phyloP scores from a whole-genome alignment of 306 rosid species.

The Heteromeles arbutifolia region DNA sequence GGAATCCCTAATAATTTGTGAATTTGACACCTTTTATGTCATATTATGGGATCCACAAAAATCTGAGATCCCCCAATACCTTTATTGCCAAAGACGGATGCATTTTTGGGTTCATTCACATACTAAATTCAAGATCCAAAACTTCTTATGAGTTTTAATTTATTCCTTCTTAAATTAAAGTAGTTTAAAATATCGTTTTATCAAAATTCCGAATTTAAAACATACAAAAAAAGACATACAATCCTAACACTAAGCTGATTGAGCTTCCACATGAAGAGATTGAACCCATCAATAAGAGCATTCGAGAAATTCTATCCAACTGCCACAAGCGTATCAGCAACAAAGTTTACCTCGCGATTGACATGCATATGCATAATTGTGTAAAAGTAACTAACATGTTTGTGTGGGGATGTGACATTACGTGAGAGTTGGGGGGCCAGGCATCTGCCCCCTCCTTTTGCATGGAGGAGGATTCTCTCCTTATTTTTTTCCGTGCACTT shows the following conservation, averaged over 20 bases:
- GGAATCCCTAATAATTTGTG: not conserved
- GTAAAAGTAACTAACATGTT: not conserved
- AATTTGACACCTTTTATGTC: not conserved
- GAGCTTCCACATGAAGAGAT: not conserved
- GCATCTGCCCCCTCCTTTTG: not conserved
- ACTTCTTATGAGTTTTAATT: not conserved
- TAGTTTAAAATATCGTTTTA: too few relatives aligned
- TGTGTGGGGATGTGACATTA: conserved; percentile 8
- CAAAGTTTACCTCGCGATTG: not conserved
- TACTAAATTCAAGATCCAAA: not conserved
- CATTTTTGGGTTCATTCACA: not conserved
- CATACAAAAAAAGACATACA: too few relatives aligned
- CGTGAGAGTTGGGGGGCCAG: not conserved
- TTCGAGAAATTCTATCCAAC: not conserved
- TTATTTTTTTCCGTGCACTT: too few relatives aligned
- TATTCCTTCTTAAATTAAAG: too few relatives aligned
- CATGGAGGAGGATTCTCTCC: too few relatives aligned
- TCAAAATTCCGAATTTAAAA: too few relatives aligned
- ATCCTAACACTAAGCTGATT: not conserved
- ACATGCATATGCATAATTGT: not conserved
- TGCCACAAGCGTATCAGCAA: not conserved
- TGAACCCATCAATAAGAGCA: too few relatives aligned
- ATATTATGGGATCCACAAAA: not conserved
- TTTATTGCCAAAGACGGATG: not conserved
- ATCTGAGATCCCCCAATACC: not conserved